Evolutionary conservation across 2,329 filamentous ascomycete genomes (phyloP), one percentile per base, ranked within the genome.

Genomic region (Pochonia chlamydosporia): DNA sequence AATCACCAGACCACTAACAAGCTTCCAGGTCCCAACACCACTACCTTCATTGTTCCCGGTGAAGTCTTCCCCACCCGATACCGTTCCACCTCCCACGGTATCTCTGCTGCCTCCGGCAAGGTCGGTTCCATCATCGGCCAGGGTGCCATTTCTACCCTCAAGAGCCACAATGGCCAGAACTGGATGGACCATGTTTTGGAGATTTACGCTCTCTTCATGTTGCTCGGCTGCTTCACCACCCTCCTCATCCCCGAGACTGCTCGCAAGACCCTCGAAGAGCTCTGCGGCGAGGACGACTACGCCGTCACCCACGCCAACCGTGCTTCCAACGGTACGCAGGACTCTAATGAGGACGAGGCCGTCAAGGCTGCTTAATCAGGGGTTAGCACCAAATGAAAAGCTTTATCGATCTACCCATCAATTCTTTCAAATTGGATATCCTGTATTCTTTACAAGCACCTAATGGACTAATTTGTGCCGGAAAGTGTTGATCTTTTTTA

Each of bases 121-220:
- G 68, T 79, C 51, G 76, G 76, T 18, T 75, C 73, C 56, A 78
- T 79, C 60, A 76, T 77, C 50, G 75, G 75, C 44, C 75, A 78
- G 66, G 74, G 75, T 35, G 77, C 78, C 56, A 79, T 82, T 54
- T 73, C 76, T 3, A 75, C 72, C 11, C 71, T 82, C 14, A 68
- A 68, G 28, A 48, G 54, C 7, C 53, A 45, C 2, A 68, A 70
- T 52, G 53, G 59, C 0, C 58, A 63, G 14, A 85, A 84, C 2
- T 90, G 85, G 86, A 76, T 90, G 64, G 75, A 89, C 68, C 85
- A 89, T 63, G 85, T 89, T 35, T 79, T 90, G 60, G 72, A 88
- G 72, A 89, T 89, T 56, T 78, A 76, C 59, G 84, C 85, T 5
- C 72, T 87, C 24, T 89, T 91, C 74, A 90, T 89, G 86, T 74